Conservation (phyloP, 805 yeast genomes). For the Alloascoidea africana region DNA sequence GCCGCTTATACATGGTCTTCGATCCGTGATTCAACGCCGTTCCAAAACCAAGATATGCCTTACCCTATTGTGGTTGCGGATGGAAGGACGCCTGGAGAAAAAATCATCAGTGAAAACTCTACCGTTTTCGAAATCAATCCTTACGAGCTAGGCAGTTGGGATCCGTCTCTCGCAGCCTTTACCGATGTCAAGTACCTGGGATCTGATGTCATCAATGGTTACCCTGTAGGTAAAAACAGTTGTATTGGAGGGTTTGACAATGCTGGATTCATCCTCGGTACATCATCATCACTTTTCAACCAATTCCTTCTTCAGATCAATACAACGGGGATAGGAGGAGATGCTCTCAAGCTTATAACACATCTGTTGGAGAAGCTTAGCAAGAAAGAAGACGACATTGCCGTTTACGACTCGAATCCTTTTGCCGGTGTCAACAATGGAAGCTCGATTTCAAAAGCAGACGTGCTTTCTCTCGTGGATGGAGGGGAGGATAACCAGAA, state of each 20-base stretch:
- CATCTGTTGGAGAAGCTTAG: background rate
- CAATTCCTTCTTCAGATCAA: background rate
- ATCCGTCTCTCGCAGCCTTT: conserved; percentile 41
- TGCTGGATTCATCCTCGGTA: conserved; percentile 53
- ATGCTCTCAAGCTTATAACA: background rate
- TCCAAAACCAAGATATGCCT: conserved; percentile 40
- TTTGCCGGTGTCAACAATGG: conserved; percentile 31
- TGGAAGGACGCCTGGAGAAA: conserved; percentile 23
- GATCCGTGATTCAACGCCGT: conserved; percentile 39
- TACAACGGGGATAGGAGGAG: too few species aligned
- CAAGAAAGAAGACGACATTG: conserved; percentile 35
- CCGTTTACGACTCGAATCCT: conserved; percentile 64
- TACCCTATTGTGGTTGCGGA: conserved; percentile 37
- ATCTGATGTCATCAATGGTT: conserved; percentile 36
- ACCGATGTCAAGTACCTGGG: conserved; percentile 51
- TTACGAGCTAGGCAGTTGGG: conserved; percentile 59
- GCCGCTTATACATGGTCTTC: conserved; percentile 37
- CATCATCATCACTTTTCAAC: conserved; percentile 47
- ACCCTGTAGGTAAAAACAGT: conserved; percentile 21
- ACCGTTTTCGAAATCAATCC: conserved; percentile 28
- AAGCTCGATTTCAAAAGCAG: conserved; percentile 22
- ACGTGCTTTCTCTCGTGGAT: conserved; percentile 39
- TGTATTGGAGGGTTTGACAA: conserved; percentile 55
- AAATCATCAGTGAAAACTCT: conserved; percentile 36
- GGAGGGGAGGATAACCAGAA: conserved; percentile 65